Conservation (phyloP, 352 stramenopile genomes). For the Thalassiosira exigua region DNA sequence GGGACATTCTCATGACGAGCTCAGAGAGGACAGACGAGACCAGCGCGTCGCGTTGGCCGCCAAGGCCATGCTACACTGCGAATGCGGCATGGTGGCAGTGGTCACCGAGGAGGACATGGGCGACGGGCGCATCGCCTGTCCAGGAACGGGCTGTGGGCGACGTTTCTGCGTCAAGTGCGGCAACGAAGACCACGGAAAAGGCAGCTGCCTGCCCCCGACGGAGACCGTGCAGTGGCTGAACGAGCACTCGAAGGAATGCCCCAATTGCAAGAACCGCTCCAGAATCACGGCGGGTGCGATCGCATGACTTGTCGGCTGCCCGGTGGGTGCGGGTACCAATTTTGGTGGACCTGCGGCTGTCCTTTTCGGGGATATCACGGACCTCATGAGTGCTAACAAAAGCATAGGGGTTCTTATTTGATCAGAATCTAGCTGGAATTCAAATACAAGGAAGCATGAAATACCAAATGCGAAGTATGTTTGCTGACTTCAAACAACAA, state of each 20-base stretch:
- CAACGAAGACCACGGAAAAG: conserved; percentile 90
- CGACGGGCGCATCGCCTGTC: conserved; percentile 1
- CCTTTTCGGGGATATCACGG: background rate
- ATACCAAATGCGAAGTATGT: too few species aligned
- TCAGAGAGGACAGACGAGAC: conserved; percentile 23
- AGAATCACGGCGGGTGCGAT: conserved; percentile 87
- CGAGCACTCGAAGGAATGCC: conserved; percentile 98
- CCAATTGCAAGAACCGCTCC: conserved; percentile 88
- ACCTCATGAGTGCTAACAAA: conserved; percentile 12
- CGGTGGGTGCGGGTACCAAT: conserved; percentile 74
- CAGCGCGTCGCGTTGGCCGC: conserved; percentile 18
- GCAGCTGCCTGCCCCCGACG: conserved; percentile 95
- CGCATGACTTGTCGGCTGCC: conserved; percentile 82
- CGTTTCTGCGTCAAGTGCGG: conserved; percentile 90
- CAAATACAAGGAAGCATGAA: too few species aligned
- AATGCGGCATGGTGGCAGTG: conserved; percentile 20
- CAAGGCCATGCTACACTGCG: conserved; percentile 25
- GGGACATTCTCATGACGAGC: conserved; percentile 22
- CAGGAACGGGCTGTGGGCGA: conserved; percentile 11
- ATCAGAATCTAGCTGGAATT: too few species aligned
- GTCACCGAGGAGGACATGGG: conserved; percentile 27
- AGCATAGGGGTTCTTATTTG: too few species aligned
- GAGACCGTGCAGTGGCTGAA: conserved; percentile 99
- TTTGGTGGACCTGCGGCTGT: conserved; percentile 78
- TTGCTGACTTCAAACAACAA: too few species aligned